These are phyloP conservation scores for Symbiodinium pilosum DNA, from an alignment of 73 alveolate genomes.

Conservation along the genomic window DNA sequence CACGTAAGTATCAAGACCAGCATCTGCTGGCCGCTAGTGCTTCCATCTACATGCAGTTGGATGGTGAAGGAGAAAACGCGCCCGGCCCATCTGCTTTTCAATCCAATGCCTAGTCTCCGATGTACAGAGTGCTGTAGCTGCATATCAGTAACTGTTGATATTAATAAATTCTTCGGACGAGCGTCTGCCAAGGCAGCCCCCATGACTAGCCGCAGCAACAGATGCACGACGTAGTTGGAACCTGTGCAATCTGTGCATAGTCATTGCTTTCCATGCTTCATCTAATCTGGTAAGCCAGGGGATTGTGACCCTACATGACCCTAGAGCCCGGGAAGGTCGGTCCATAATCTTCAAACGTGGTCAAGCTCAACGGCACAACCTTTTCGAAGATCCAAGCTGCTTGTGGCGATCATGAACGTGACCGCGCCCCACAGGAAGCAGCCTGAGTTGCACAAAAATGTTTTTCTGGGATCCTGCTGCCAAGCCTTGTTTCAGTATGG, in stretches of 20 bases:
- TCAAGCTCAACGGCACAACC: background rate
- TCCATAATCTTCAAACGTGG: no score
- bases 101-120: background rate
- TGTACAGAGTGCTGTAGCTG: background rate
- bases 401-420: background rate
- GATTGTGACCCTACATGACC: no score
- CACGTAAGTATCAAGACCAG: no score
- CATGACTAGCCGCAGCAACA: conserved; percentile 46
- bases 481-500: no score
- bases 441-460: conserved; percentile 11
- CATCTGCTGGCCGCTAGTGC: no score
- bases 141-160: background rate
- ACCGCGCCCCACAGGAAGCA: conserved; percentile 73
- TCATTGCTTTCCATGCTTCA: no score
- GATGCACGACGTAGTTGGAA: conserved; percentile 16
- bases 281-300: no score
- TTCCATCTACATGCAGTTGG: no score
- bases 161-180: background rate
- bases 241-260: background rate
- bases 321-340: no score
- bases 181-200: conserved; percentile 85
- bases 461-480: no score
- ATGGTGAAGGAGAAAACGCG: background rate
- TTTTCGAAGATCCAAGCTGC: background rate
- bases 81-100: background rate